phyloP scores from a whole-genome alignment of 768 basidiomycete genomes.

The Candolleomyces aberdarensis region DNA sequence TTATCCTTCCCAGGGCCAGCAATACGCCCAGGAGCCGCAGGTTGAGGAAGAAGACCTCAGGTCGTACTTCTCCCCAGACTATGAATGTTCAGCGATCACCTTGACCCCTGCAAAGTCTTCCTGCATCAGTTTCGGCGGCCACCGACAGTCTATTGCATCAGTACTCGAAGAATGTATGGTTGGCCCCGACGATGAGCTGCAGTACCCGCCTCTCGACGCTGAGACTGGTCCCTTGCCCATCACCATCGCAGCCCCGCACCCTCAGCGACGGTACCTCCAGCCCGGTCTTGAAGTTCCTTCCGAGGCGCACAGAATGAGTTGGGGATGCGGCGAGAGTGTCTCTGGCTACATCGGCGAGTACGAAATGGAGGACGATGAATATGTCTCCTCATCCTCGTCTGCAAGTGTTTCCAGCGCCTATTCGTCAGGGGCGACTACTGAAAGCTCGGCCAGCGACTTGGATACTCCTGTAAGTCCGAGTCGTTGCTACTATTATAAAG shows the following conservation, averaged over 20 bases:
- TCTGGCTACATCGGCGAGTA: too few species aligned
- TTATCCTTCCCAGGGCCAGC: background rate
- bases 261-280: background rate
- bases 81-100: slow-evolving; percentile 14
- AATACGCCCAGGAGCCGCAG: too few species aligned
- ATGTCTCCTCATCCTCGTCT: slow-evolving; percentile 6
- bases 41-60: background rate
- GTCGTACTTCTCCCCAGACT: slow-evolving; percentile 13
- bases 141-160: background rate
- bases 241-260: too few species aligned
- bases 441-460: slow-evolving; percentile 21
- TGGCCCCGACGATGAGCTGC: too few species aligned
- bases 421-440: slow-evolving; percentile 13
- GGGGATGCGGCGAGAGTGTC: slow-evolving; percentile 5
- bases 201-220: too few species aligned
- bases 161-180: background rate
- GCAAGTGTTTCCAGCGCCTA: slow-evolving; percentile 11
- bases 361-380: background rate
- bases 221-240: too few species aligned
- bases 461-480: slow-evolving; percentile 26
- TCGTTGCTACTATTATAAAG: background rate
- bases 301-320: slow-evolving; percentile 4
- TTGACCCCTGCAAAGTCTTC: slow-evolving; percentile 7
- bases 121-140: background rate
- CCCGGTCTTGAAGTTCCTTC: background rate